Evolutionary conservation across 208 protist species (phyloP).

Genomic region (Novymonas esmeraldas): DNA sequence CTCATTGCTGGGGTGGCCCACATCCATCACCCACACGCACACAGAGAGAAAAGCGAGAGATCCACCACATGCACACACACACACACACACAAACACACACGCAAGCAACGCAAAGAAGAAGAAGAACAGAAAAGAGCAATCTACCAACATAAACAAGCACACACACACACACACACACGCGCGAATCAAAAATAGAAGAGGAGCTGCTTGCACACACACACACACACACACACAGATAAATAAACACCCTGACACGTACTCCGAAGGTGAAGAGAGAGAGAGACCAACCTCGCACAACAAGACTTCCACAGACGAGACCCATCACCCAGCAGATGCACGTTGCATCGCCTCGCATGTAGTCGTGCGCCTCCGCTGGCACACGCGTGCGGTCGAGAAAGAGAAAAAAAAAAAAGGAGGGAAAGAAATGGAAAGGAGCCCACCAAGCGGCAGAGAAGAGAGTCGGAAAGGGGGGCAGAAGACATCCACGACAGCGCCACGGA

Average conservation of each 20-base stretch:
- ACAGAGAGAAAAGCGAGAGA: background rate
- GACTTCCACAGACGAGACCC: no score
- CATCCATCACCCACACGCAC: background rate
- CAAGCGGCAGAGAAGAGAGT: background rate
- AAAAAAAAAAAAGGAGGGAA: conserved; percentile 1
- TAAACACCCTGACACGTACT: background rate
- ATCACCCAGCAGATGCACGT: no score
- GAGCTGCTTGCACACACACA: background rate
- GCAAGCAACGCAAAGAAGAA: background rate
- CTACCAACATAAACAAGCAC: background rate
- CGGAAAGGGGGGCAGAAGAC: background rate
- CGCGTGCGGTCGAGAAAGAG: background rate
- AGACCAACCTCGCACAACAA: no score
- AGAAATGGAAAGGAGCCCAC: background rate
- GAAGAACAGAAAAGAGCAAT: background rate
- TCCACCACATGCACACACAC: background rate
- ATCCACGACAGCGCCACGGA: background rate
- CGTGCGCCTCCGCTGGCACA: no score
- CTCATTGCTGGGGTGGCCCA: no score
- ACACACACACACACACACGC: background rate
- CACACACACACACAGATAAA: background rate
- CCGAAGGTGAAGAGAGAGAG: background rate
- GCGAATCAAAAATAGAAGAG: background rate
- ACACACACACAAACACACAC: background rate
- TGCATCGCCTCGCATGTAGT: no score